A percentile compares a stretch with the other conserved stretches of the same genome.
Evolutionary conservation across 148 eudicot species (phyloP).

Genomic region (Pharnaceum exiguum): DNA sequence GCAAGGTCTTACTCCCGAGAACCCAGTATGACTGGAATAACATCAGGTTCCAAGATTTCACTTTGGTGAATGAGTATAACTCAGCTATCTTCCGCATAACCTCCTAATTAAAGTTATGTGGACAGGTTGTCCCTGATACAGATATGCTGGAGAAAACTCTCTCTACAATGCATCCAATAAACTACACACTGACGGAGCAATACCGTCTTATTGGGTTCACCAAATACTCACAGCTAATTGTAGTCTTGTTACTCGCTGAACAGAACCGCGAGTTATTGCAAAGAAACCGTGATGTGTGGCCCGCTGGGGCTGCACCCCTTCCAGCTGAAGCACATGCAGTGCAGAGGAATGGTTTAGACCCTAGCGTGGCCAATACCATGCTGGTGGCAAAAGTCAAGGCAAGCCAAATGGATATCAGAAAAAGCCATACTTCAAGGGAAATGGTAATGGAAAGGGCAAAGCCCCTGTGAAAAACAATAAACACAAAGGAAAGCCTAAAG

Average conservation of each 20-base stretch:
- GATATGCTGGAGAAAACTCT: constrained; percentile 1
- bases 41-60: not conserved
- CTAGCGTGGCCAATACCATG: no score
- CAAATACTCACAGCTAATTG: no score
- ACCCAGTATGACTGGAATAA: not conserved
- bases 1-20: not conserved
- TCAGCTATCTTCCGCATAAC: not conserved
- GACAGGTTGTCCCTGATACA: not conserved
- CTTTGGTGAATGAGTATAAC: not conserved
- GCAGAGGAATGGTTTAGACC: not conserved
- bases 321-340: not conserved
- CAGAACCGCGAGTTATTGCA: no score
- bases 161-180: not conserved
- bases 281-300: not conserved
- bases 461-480: no score
- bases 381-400: not conserved
- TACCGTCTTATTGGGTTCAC: no score
- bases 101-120: not conserved
- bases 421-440: not conserved
- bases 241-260: no score
- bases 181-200: no score
- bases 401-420: not conserved
- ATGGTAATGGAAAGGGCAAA: not conserved
- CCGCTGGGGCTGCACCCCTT: not conserved
- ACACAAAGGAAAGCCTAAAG: not conserved